A percentile compares a stretch with the other conserved stretches of the same genome.
These are phyloP conservation scores for Prunus padus DNA, from an alignment of 306 rosid genomes.

Conservation along the genomic window DNA sequence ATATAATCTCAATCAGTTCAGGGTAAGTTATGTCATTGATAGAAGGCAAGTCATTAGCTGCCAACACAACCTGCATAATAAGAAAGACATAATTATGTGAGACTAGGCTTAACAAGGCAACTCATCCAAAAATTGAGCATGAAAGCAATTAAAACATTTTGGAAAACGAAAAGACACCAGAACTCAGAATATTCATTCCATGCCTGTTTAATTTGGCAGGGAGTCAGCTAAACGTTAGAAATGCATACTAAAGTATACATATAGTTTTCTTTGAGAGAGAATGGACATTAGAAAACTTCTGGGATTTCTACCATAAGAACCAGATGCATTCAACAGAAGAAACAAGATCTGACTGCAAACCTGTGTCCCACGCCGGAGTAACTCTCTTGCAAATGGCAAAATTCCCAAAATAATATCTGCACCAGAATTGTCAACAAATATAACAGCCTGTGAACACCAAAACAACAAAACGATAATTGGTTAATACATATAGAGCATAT, in stretches of 20 bases:
- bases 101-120: conserved; percentile 23
- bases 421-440: conserved; percentile 97
- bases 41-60: conserved; percentile 96
- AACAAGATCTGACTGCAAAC: conserved; percentile 41
- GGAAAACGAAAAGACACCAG: conserved; percentile 15
- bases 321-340: conserved; percentile 6
- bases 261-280: background rate
- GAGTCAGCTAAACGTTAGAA: background rate
- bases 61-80: conserved; percentile 76
- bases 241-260: background rate
- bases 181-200: background rate
- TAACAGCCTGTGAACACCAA: conserved; percentile 57
- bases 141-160: background rate
- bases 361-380: conserved; percentile 84
- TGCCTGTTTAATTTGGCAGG: background rate
- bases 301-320: background rate
- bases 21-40: conserved; percentile 80
- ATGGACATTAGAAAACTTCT: background rate
- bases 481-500: conserved; percentile 25
- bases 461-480: conserved; percentile 8
- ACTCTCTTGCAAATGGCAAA: conserved; percentile 93
- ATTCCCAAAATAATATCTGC: conserved; percentile 94
- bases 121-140: background rate
- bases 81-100: conserved; percentile 17
- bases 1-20: conserved; percentile 75